Base-by-base conservation (phyloP, 805 yeast genomes). In the Wickerhamiella alocasiicola region DNA sequence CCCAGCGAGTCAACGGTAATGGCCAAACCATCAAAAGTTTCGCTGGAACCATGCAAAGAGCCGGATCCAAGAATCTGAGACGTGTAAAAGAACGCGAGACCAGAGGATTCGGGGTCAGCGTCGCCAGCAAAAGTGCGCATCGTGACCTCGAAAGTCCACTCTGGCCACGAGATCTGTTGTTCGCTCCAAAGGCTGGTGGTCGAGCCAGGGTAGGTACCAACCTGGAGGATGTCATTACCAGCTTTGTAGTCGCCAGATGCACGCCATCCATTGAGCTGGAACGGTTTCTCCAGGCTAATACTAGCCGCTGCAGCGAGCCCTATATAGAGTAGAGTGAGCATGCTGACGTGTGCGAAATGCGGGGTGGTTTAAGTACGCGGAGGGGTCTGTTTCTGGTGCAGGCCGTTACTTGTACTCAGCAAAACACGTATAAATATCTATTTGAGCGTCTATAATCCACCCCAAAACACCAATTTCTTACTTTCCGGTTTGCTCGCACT, bases 1-100 rank as follows among this genome's bases (percentile, higher is more conserved):
- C 55, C 58, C 35, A 48, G 45, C n/a, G 57, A 50, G 47, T 63
- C 67, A 23, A 63, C 46, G 44, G 60, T 50, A n/a, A 63, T 40
- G 5, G 61, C 67, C 31, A 63, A 47, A 2, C 68, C 68, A 43
- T 63, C 65, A 65, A 65, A 63, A 9, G 38, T 30, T 29, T 62
- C 65, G 19, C 50, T 41, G 7, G 58, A 52, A 17, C 67, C 67
- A 44, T 57, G 60, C 6, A 60, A 54, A 2, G 62, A 56, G 4
- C 67, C 67, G 2, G 34, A 36, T 13, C 46, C 44, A 31, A 45
- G 46, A 5, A 51, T 50, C 18, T 49, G 42, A 5, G 48, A 46
- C 13, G 63, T 51, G 43, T 55, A 59, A 64, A 66, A 64, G 18
- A 63, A 31, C 2, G 60, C 61, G 35, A 63, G 42, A 1, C 66